These are phyloP conservation scores for Obelidium mucronatum DNA, from an alignment of 192 early-diverging fungal genomes.

Conservation along the genomic window DNA sequence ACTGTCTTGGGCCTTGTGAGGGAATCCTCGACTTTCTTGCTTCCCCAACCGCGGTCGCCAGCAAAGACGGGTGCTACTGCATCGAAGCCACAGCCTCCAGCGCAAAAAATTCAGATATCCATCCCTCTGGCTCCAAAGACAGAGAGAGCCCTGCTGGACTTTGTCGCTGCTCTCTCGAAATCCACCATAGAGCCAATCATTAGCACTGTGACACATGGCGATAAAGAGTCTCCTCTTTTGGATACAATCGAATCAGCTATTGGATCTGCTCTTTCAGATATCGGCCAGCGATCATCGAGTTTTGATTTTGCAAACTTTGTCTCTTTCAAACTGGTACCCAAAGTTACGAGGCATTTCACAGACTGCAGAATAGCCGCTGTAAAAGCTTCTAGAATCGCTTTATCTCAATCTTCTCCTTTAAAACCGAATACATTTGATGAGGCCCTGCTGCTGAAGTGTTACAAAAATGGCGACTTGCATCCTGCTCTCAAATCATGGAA, in stretches of 20 bases:
- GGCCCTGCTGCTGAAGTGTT: constrained; percentile 63
- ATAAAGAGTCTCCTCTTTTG: neutral
- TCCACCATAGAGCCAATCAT: neutral
- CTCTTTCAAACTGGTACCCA: constrained; percentile 69
- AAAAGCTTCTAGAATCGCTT: constrained; percentile 44
- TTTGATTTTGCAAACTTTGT: constrained; percentile 71
- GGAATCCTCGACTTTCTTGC: neutral
- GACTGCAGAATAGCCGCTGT: constrained; percentile 65
- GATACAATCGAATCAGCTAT: neutral
- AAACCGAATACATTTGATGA: constrained; percentile 66
- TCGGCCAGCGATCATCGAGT: neutral
- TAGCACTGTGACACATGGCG: neutral
- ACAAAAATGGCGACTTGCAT: constrained; percentile 64
- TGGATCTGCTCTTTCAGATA: neutral
- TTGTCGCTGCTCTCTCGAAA: constrained; percentile 31
- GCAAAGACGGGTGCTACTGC: neutral
- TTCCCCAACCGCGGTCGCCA: neutral
- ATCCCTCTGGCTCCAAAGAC: constrained; percentile 32
- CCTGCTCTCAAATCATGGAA: constrained; percentile 49
- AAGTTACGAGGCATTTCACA: constrained; percentile 74
- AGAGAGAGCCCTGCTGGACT: constrained; percentile 34
- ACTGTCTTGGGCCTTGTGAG: neutral
- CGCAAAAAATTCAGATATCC: constrained; percentile 4
- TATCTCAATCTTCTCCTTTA: too few relatives aligned
- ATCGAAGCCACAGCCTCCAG: neutral